Evolutionary conservation across 1,284 basidiomycete species (phyloP).

Genomic region (Waitea zeae): DNA sequence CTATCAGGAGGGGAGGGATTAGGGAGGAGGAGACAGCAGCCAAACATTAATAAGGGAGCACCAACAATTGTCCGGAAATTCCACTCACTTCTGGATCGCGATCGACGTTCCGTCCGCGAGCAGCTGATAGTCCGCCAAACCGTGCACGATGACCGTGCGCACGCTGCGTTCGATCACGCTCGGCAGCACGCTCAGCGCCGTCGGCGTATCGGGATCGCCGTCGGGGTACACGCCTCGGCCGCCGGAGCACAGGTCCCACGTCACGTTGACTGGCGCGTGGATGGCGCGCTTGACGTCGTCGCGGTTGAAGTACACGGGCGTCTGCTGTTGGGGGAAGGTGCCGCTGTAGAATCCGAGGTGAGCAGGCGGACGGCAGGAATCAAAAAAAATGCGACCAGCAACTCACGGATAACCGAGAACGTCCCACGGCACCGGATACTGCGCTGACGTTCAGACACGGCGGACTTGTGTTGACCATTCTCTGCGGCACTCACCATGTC

Average conservation of each 20-base stretch:
- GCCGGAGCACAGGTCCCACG: constrained; percentile 49
- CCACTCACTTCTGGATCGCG: constrained; percentile 13
- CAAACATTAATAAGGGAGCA: background rate
- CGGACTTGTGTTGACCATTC: constrained; percentile 1
- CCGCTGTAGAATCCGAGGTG: too few species aligned
- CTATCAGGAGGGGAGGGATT: constrained; percentile 16
- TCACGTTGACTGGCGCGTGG: constrained; percentile 44
- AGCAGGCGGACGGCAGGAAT: background rate
- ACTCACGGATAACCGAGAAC: constrained; percentile 67
- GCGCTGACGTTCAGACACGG: constrained; percentile 10
- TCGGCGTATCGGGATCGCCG: constrained; percentile 42
- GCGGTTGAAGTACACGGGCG: constrained; percentile 46
- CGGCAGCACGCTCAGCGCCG: constrained; percentile 46
- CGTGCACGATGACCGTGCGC: constrained; percentile 53
- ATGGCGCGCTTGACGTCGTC: constrained; percentile 55
- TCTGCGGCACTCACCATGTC: constrained; percentile 31
- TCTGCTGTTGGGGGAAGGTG: constrained; percentile 32
- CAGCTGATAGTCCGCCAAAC: constrained; percentile 51
- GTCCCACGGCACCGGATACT: constrained; percentile 49
- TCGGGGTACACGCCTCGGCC: constrained; percentile 11
- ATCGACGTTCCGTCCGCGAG: constrained; percentile 40
- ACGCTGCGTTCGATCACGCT: constrained; percentile 62
- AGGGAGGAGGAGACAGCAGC: too few species aligned
- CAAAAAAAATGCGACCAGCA: constrained; percentile 19
- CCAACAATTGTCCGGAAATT: background rate